Percentiles rank a stretch among this genome's conserved stretches.
These are phyloP conservation scores for Shiraia bambusicola DNA, from an alignment of 2,329 filamentous ascomycete genomes.

Conservation along the genomic window DNA sequence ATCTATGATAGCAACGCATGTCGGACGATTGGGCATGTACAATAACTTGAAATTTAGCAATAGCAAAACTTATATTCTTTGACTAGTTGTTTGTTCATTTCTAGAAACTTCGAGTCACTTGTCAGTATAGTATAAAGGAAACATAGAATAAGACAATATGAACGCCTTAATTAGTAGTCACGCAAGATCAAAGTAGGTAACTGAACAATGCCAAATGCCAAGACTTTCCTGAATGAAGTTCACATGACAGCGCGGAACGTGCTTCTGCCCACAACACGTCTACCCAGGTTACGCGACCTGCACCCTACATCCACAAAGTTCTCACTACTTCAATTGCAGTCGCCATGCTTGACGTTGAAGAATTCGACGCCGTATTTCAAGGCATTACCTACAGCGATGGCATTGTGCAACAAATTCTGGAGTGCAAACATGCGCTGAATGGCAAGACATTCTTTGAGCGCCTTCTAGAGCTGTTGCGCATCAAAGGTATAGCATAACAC, in stretches of 20 bases:
- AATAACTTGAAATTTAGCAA: slow-evolving; percentile 1
- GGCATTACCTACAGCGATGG: slow-evolving; percentile 28
- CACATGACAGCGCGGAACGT: slow-evolving; percentile 20
- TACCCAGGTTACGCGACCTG: slow-evolving; percentile 8
- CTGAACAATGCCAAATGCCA: background rate
- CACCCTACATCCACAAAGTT: slow-evolving; percentile 4
- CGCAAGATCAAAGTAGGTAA: background rate
- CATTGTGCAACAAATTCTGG: slow-evolving; percentile 60
- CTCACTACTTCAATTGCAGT: slow-evolving; percentile 1
- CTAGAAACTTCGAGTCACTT: background rate
- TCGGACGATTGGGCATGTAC: slow-evolving; percentile 5
- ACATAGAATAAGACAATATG: no score
- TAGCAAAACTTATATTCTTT: no score
- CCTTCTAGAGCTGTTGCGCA: slow-evolving; percentile 68
- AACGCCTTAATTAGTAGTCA: no score
- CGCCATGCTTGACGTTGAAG: slow-evolving; percentile 63
- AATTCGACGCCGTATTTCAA: slow-evolving; percentile 68
- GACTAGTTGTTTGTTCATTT: background rate
- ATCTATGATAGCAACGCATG: slow-evolving; percentile 10
- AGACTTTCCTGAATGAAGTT: slow-evolving; percentile 1
- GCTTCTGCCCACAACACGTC: slow-evolving; percentile 15
- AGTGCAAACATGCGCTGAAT: slow-evolving; percentile 66
- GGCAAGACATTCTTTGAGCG: slow-evolving; percentile 78
- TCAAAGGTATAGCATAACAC: slow-evolving; percentile 60
- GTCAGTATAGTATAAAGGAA: background rate